These are phyloP conservation scores for Leccinum rimulosum DNA, from an alignment of 768 basidiomycete genomes.

Conservation along the genomic window DNA sequence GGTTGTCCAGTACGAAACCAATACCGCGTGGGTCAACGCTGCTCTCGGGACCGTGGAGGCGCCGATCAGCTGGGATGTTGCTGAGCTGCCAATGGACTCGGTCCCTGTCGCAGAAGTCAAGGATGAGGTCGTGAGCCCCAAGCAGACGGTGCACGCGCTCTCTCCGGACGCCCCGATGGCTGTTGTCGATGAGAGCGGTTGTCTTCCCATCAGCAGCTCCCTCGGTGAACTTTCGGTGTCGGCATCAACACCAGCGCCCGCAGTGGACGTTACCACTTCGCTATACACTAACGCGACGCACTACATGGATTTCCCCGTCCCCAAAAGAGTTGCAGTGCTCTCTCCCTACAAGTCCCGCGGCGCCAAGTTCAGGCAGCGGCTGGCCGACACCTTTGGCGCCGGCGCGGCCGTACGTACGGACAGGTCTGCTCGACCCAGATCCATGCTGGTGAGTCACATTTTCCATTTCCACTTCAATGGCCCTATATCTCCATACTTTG, in stretches of 20 bases:
- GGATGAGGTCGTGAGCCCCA: not conserved
- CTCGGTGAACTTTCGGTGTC: not conserved
- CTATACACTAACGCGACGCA: not conserved
- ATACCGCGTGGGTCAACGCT: constrained; percentile 16
- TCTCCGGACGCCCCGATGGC: not conserved
- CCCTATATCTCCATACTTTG: not conserved
- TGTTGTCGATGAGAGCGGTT: not conserved
- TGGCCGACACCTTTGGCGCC: constrained; percentile 21
- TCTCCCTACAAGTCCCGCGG: constrained; percentile 20
- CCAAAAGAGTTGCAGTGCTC: not conserved
- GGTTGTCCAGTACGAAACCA: constrained; percentile 21
- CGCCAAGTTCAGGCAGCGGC: constrained; percentile 18
- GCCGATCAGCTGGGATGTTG: constrained; percentile 17
- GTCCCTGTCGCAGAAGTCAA: not conserved
- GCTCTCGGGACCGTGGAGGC: constrained; percentile 25
- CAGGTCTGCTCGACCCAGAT: constrained; percentile 19
- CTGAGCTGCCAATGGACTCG: constrained; percentile 4
- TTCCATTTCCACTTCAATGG: not conserved
- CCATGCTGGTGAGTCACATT: not conserved
- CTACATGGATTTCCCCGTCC: not conserved
- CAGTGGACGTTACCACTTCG: not conserved
- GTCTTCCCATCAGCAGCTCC: not conserved
- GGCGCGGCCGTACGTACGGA: constrained; percentile 22
- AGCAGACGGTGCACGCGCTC: not conserved
- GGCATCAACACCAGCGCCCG: not conserved